Percentiles rank a stretch among this genome's conserved stretches.
Evolutionary conservation across 2,329 filamentous ascomycete species (phyloP).

Genomic region (Malbranchea zuffiana): DNA sequence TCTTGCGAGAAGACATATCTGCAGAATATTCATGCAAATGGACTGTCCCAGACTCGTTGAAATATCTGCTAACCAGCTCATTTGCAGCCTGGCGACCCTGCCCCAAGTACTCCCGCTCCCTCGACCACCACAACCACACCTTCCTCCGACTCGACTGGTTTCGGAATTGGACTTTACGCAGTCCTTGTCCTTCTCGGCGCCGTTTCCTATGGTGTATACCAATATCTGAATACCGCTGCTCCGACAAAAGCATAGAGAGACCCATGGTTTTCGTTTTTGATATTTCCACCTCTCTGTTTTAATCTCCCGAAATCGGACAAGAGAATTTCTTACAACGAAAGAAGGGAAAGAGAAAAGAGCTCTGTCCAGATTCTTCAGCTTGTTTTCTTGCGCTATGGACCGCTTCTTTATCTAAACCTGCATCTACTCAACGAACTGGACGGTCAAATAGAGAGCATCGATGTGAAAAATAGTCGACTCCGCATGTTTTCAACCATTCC

Average conservation of each 20-base stretch:
- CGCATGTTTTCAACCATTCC: too few species aligned
- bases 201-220: conserved; percentile 69
- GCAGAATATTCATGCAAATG: too few species aligned
- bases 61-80: too few species aligned
- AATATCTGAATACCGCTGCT: conserved; percentile 49
- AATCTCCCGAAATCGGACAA: background rate
- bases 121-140: conserved; percentile 38
- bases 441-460: too few species aligned
- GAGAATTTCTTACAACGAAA: too few species aligned
- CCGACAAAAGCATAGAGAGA: conserved; percentile 9
- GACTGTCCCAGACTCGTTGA: too few species aligned
- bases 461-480: too few species aligned
- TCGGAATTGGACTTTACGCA: conserved; percentile 73
- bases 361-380: background rate
- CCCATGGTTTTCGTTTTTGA: background rate
- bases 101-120: conserved; percentile 48
- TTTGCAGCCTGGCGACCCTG: conserved; percentile 59
- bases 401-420: background rate
- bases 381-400: conserved; percentile 1
- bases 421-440: too few species aligned
- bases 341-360: too few species aligned
- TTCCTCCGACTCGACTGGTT: conserved; percentile 29
- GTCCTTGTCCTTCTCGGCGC: conserved; percentile 66
- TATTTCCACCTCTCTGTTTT: background rate
- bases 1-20: background rate